A percentile compares a stretch with the other conserved stretches of the same genome.
Evolutionary conservation across 2,329 filamentous ascomycete species (phyloP).

Genomic region (Trichoderma polysporum): DNA sequence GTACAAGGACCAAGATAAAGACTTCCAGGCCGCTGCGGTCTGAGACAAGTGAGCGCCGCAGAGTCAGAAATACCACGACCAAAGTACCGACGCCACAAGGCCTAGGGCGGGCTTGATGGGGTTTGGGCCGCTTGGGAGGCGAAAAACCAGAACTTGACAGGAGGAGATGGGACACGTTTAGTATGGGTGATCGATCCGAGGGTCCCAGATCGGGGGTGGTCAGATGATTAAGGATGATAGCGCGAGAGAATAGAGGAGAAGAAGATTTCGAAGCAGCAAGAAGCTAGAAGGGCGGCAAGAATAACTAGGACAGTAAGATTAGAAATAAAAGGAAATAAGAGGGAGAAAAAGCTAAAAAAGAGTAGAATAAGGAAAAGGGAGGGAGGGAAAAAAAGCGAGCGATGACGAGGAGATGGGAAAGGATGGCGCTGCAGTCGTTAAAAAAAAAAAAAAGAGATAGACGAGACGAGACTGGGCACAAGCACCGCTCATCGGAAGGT

Average conservation of each 20-base stretch:
- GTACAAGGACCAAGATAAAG: slow-evolving; percentile 13
- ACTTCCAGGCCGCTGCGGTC: background rate
- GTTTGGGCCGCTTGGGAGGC: slow-evolving; percentile 7
- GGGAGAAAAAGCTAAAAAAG: background rate
- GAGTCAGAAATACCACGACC: slow-evolving; percentile 1
- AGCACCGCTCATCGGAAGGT: slow-evolving; percentile 2
- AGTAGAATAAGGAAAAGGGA: background rate
- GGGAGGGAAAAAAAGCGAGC: background rate
- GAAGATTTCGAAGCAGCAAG: background rate
- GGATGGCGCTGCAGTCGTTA: slow-evolving; percentile 8
- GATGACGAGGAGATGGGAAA: slow-evolving; percentile 17
- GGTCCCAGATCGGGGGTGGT: slow-evolving; percentile 17
- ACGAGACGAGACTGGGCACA: slow-evolving; percentile 11
- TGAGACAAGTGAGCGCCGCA: slow-evolving; percentile 1
- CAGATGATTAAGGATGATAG: slow-evolving; percentile 18
- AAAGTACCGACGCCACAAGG: slow-evolving; percentile 20
- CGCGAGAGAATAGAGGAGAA: background rate
- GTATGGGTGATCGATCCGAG: slow-evolving; percentile 12
- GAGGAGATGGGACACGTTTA: background rate
- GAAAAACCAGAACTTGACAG: slow-evolving; percentile 15
- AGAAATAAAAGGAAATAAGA: background rate
- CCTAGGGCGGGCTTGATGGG: slow-evolving; percentile 5
- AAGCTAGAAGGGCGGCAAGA: slow-evolving; percentile 1
- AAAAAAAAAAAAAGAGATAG: background rate
- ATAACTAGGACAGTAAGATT: background rate